A percentile compares a stretch with the other conserved stretches of the same genome.
phyloP scores from a whole-genome alignment of 805 yeast species.

The Monosporozyma yasuniensis region DNA sequence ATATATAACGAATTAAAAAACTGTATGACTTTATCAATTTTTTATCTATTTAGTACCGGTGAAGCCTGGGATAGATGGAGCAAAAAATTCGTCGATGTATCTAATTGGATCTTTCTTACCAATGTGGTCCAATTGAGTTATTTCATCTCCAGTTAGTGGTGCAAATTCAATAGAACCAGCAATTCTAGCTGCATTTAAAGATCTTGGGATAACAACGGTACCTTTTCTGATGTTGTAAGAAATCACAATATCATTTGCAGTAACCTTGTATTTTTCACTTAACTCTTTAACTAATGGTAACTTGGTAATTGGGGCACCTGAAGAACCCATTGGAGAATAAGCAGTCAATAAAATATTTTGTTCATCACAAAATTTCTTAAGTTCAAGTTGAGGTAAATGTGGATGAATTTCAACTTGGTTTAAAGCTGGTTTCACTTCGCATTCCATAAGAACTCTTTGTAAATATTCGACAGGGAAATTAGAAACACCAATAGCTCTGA shows the following conservation, averaged over 20 bases:
- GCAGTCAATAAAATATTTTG: conserved; percentile 48
- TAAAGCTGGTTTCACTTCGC: conserved; percentile 43
- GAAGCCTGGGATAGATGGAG: conserved; percentile 24
- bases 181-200: conserved; percentile 59
- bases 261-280: conserved; percentile 46
- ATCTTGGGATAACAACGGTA: conserved; percentile 57
- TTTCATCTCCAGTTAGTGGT: conserved; percentile 36
- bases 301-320: conserved; percentile 55
- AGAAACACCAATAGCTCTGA: conserved; percentile 50
- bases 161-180: conserved; percentile 32
- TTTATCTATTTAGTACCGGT: background rate
- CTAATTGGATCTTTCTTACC: conserved; percentile 29
- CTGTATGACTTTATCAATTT: background rate
- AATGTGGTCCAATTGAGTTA: conserved; percentile 29
- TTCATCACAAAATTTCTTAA: conserved; percentile 43
- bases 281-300: conserved; percentile 41
- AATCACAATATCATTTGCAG: conserved; percentile 47
- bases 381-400: conserved; percentile 52
- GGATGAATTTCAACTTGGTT: conserved; percentile 71
- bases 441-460: conserved; percentile 34
- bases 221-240: conserved; percentile 61
- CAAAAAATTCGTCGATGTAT: conserved; percentile 25
- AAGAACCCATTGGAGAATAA: conserved; percentile 56
- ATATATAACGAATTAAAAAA: background rate
- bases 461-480: conserved; percentile 38